Evolutionary conservation across 1,139 yeast genomes (phyloP).

Genomic region (Taiozyma onychis): DNA sequence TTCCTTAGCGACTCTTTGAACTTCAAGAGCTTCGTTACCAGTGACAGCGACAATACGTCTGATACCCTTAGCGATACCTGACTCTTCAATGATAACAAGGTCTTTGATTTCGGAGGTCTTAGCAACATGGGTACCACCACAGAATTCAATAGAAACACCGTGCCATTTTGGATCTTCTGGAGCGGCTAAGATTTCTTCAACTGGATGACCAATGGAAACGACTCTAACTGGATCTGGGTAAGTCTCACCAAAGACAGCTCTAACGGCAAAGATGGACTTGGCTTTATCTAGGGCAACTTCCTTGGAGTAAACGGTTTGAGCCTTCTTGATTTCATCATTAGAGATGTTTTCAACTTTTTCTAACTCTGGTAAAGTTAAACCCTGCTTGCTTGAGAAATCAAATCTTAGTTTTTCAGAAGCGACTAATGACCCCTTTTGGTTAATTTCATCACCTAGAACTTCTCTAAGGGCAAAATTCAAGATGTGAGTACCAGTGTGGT

Average conservation of each 20-base stretch:
- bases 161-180: conserved; percentile 75
- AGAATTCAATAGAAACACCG: conserved; percentile 81
- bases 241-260: conserved; percentile 98
- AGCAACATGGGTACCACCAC: conserved; percentile 98
- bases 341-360: conserved; percentile 69
- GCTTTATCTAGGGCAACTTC: conserved; percentile 77
- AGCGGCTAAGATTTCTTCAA: conserved; percentile 67
- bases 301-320: conserved; percentile 69
- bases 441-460: conserved; percentile 81
- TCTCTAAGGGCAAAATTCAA: conserved; percentile 84
- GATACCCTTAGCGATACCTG: conserved; percentile 97
- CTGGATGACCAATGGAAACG: conserved; percentile 89
- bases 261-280: conserved; percentile 69
- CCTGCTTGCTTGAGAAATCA: conserved; percentile 91
- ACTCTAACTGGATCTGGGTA: conserved; percentile 99
- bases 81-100: conserved; percentile 84
- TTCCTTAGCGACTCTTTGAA: conserved; percentile 75
- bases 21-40: conserved; percentile 85
- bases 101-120: conserved; percentile 92
- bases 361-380: conserved; percentile 64
- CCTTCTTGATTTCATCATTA: conserved; percentile 64
- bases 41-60: conserved; percentile 97
- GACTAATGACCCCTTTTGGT: conserved; percentile 95
- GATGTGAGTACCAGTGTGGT: conserved; percentile 97
- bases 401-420: conserved; percentile 93